phyloP scores from a whole-genome alignment of 352 stramenopile genomes.

The Globisporangium carolinianum region DNA sequence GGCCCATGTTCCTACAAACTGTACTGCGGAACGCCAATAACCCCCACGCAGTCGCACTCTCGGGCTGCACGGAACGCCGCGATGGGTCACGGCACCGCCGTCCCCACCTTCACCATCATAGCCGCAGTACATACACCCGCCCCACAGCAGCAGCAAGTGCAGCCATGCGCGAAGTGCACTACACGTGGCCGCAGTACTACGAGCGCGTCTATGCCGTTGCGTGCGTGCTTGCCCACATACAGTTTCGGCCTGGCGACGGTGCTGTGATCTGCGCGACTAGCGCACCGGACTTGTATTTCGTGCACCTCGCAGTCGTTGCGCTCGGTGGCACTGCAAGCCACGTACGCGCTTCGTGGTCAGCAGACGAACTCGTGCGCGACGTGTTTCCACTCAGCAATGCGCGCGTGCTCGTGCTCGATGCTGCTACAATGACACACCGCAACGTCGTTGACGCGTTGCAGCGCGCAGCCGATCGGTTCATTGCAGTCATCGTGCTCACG shows the following conservation, averaged over 20 bases:
- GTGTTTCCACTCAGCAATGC: conserved; percentile 50
- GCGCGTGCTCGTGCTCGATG: conserved; percentile 54
- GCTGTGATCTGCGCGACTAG: conserved; percentile 41
- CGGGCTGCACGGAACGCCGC: background rate
- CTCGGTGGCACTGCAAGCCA: conserved; percentile 54
- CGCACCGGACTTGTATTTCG: conserved; percentile 36
- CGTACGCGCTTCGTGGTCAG: conserved; percentile 44
- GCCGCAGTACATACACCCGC: background rate
- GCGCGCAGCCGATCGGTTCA: conserved; percentile 21
- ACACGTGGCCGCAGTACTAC: conserved; percentile 34
- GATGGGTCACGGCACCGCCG: background rate
- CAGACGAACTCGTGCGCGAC: conserved; percentile 35
- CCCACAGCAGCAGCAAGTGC: background rate
- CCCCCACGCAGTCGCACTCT: conserved; percentile 10
- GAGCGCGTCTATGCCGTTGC: conserved; percentile 22
- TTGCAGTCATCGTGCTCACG: conserved; percentile 41
- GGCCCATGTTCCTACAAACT: conserved; percentile 13
- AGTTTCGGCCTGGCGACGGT: conserved; percentile 49
- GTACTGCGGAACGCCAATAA: conserved; percentile 12
- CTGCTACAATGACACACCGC: conserved; percentile 15
- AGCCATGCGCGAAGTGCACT: conserved; percentile 5
- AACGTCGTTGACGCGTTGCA: conserved; percentile 37
- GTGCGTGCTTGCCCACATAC: conserved; percentile 41
- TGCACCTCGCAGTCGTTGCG: conserved; percentile 55
- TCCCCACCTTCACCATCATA: background rate